A percentile compares a stretch with the other conserved stretches of the same genome.
phyloP scores from a whole-genome alignment of 2,329 filamentous ascomycete species.

The Diaporthe longicolla region DNA sequence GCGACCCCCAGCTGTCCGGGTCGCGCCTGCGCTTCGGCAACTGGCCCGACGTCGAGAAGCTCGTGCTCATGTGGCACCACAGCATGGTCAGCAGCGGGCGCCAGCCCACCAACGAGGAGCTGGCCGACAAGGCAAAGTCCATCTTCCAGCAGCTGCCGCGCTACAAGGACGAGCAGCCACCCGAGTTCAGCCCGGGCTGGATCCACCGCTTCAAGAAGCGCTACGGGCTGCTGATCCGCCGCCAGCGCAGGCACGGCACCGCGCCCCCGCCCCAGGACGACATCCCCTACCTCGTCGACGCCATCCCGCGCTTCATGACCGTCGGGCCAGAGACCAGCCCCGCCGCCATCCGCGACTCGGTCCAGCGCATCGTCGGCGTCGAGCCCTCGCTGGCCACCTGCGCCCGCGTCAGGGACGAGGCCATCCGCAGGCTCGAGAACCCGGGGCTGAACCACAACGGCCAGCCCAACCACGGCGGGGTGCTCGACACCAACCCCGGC shows the following conservation, averaged over 20 bases:
- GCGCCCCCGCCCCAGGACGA: conserved; percentile 67
- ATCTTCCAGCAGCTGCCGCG: conserved; percentile 72
- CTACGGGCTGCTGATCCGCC: conserved; percentile 70
- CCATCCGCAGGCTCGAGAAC: conserved; percentile 61
- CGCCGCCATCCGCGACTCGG: conserved; percentile 69
- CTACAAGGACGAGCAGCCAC: conserved; percentile 71
- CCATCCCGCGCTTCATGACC: conserved; percentile 71
- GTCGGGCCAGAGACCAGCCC: conserved; percentile 72
- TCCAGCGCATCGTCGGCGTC: conserved; percentile 69
- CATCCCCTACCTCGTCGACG: conserved; percentile 72
- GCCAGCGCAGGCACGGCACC: conserved; percentile 67
- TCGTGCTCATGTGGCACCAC: conserved; percentile 69
- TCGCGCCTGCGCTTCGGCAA: conserved; percentile 74
- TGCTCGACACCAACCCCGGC: conserved; percentile 39
- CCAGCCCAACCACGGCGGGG: conserved; percentile 38
- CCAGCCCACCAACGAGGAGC: conserved; percentile 73
- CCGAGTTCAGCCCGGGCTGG: conserved; percentile 75
- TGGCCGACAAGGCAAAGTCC: conserved; percentile 72
- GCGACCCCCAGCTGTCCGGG: conserved; percentile 73
- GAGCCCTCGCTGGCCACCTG: conserved; percentile 68
- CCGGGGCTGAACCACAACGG: conserved; percentile 43
- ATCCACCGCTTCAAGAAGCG: conserved; percentile 76
- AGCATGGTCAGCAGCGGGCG: conserved; percentile 66
- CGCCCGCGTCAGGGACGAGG: conserved; percentile 71
- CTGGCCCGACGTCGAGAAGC: conserved; percentile 74